Conservation (phyloP, 2,329 filamentous ascomycete genomes). For the Aspergillus sp. region DNA sequence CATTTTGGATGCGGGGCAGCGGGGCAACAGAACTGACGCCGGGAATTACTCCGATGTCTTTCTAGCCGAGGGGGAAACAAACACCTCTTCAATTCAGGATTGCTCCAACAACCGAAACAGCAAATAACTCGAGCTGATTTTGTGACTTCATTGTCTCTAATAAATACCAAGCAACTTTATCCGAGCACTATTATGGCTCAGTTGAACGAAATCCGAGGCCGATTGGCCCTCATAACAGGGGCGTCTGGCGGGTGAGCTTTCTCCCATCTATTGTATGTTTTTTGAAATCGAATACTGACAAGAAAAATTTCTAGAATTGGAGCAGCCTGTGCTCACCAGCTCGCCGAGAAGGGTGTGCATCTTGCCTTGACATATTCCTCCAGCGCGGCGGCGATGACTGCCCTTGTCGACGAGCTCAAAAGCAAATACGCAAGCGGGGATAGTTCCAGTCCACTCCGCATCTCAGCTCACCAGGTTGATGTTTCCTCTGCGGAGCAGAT, state of each 20-base stretch:
- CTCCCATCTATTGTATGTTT: background rate
- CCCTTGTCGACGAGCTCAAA: slow-evolving; percentile 41
- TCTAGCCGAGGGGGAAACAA: background rate
- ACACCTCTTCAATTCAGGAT: background rate
- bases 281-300: slow-evolving; percentile 3
- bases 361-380: slow-evolving; percentile 58
- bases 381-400: slow-evolving; percentile 44
- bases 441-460: slow-evolving; percentile 26
- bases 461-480: slow-evolving; percentile 56
- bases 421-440: slow-evolving; percentile 15
- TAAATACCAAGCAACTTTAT: background rate
- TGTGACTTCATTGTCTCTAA: no score
- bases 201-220: slow-evolving; percentile 47
- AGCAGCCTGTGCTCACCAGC: slow-evolving; percentile 52
- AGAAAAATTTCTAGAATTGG: slow-evolving; percentile 50
- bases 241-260: slow-evolving; percentile 55
- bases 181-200: slow-evolving; percentile 8
- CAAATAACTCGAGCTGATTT: no score
- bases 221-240: slow-evolving; percentile 56
- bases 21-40: slow-evolving; percentile 12
- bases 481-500: slow-evolving; percentile 52
- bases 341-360: slow-evolving; percentile 49
- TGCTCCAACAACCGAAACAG: background rate
- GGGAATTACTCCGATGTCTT: slow-evolving; percentile 19
- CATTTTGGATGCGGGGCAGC: slow-evolving; percentile 17